These are phyloP conservation scores for Phialophora chinensis DNA, from an alignment of 2,329 filamentous ascomycete genomes.

Conservation along the genomic window DNA sequence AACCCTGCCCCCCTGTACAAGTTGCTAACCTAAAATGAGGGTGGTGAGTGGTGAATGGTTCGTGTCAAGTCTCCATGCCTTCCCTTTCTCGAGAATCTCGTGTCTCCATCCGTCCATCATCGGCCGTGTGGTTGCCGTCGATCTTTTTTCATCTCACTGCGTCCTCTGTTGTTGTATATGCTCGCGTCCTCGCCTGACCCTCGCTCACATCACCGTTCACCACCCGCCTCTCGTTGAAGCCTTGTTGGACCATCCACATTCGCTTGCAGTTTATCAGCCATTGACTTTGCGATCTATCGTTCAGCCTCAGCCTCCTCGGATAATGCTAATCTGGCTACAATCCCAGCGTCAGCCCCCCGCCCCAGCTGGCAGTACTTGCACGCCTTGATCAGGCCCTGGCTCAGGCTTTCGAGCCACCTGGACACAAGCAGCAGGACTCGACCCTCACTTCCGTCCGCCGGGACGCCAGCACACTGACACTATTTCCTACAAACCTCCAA, in stretches of 20 bases:
- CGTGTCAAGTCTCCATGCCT: constrained; percentile 10
- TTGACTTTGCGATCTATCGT: constrained; percentile 21
- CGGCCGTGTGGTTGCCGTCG: constrained; percentile 19
- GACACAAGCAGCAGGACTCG: background rate
- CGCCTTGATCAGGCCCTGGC: constrained; percentile 15
- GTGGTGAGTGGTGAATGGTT: constrained; percentile 11
- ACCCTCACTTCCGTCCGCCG: background rate
- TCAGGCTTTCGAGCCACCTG: constrained; percentile 16
- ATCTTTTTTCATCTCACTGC: constrained; percentile 26
- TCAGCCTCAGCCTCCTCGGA: constrained; percentile 26
- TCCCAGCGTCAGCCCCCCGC: constrained; percentile 18
- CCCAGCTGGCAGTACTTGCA: constrained; percentile 14
- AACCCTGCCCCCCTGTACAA: constrained; percentile 18
- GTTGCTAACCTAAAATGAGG: constrained; percentile 5
- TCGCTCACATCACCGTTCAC: constrained; percentile 26
- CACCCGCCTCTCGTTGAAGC: constrained; percentile 31
- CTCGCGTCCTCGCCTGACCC: constrained; percentile 25
- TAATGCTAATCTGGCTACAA: constrained; percentile 35
- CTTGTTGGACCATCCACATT: constrained; percentile 29
- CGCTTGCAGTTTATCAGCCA: constrained; percentile 26
- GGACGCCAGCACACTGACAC: background rate
- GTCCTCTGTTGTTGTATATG: constrained; percentile 30
- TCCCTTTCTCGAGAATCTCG: constrained; percentile 20
- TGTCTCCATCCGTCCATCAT: constrained; percentile 27
- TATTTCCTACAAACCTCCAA: constrained; percentile 4